These are phyloP conservation scores for Lactifluus subvellereus DNA, from an alignment of 768 basidiomycete species.

Conservation along the genomic window DNA sequence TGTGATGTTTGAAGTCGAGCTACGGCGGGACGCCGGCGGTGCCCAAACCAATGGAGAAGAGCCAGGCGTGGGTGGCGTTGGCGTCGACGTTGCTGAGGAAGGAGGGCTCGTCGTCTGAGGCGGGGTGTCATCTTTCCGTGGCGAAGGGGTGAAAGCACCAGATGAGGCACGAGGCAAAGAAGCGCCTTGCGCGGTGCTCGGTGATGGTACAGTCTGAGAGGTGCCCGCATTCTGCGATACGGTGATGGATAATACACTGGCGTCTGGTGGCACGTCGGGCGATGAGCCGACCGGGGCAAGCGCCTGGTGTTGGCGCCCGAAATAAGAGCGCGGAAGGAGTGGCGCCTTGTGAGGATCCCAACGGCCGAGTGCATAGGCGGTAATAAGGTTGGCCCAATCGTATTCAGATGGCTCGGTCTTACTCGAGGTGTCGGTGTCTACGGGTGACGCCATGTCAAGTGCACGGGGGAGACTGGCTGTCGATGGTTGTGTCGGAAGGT, in stretches of 20 bases:
- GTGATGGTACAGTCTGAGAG: not conserved
- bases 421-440: slow-evolving; percentile 20
- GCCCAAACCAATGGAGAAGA: slow-evolving; percentile 1
- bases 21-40: slow-evolving; percentile 15
- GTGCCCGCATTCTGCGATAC: not conserved
- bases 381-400: slow-evolving; percentile 74
- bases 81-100: slow-evolving; percentile 2
- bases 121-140: not conserved
- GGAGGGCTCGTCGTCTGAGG: slow-evolving; percentile 15
- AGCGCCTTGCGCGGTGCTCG: not conserved
- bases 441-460: slow-evolving; percentile 29
- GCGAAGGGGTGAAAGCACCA: not conserved
- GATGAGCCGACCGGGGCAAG: not conserved
- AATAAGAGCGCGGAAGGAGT: slow-evolving; percentile 43
- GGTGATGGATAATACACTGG: slow-evolving; percentile 4
- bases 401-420: slow-evolving; percentile 30
- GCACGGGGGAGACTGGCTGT: slow-evolving; percentile 18
- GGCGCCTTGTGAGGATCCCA: slow-evolving; percentile 78
- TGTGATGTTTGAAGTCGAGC: slow-evolving; percentile 20
- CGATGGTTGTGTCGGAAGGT: not conserved
- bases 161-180: slow-evolving; percentile 1
- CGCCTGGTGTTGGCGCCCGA: slow-evolving; percentile 18
- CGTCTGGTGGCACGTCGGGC: not conserved
- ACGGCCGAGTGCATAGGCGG: slow-evolving; percentile 67
- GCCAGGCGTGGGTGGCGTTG: slow-evolving; percentile 2